Evolutionary conservation across 2,329 filamentous ascomycete species (phyloP).

Genomic region (Bipolaris victoriae): DNA sequence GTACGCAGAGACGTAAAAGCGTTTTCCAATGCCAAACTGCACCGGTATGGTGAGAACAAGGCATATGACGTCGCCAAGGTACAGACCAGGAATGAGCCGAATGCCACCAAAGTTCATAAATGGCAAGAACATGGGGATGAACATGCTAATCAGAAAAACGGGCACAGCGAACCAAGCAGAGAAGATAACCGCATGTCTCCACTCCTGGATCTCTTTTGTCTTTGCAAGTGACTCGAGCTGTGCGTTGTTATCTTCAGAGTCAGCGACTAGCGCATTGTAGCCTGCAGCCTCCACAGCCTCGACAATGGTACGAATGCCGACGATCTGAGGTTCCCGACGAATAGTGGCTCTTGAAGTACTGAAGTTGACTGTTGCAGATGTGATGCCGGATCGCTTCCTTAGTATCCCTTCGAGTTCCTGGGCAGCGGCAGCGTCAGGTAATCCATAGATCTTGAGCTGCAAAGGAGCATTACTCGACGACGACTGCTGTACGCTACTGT

Average conservation of each 20-base stretch:
- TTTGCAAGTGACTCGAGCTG: conserved; percentile 96
- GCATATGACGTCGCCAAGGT: conserved; percentile 85
- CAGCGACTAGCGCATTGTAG: conserved; percentile 86
- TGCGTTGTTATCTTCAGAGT: conserved; percentile 94
- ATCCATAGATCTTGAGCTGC: conserved; percentile 84
- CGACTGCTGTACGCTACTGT: conserved; percentile 61
- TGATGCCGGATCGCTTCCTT: conserved; percentile 70
- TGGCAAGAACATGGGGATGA: conserved; percentile 84
- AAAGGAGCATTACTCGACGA: conserved; percentile 65
- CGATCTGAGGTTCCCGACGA: conserved; percentile 71
- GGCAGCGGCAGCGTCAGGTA: conserved; percentile 74
- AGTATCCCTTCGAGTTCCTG: conserved; percentile 73
- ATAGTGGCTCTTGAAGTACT: conserved; percentile 76
- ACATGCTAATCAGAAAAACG: conserved; percentile 91
- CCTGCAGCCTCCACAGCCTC: conserved; percentile 81
- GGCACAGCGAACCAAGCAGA: conserved; percentile 85
- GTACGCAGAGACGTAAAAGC: conserved; percentile 92
- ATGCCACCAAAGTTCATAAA: conserved; percentile 77
- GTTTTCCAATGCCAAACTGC: conserved; percentile 93
- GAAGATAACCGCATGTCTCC: conserved; percentile 79
- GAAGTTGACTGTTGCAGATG: conserved; percentile 74
- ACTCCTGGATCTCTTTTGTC: conserved; percentile 94
- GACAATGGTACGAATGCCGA: conserved; percentile 82
- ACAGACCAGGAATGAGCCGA: conserved; percentile 74
- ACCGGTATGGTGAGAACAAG: conserved; percentile 85